phyloP scores from a whole-genome alignment of 2,329 filamentous ascomycete genomes.

The Botryotinia globosa region DNA sequence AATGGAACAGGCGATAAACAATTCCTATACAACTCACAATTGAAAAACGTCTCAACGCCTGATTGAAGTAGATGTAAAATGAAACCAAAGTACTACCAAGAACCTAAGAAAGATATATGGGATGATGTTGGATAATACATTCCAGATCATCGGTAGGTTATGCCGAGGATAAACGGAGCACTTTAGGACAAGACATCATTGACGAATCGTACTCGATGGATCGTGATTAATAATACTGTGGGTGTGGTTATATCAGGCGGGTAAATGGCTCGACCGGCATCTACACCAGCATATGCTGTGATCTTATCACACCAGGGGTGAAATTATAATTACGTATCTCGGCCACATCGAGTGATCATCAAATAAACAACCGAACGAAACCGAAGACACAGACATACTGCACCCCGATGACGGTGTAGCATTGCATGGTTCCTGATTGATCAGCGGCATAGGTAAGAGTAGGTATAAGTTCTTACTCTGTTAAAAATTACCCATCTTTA shows the following conservation, averaged over 20 bases:
- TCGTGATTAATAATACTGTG: fast-evolving
- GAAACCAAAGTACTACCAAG: neutral
- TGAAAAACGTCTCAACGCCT: neutral
- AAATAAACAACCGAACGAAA: slow-evolving; percentile 7
- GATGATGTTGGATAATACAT: neutral
- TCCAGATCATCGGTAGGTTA: neutral
- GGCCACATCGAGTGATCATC: neutral
- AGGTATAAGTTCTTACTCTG: neutral
- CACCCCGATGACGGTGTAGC: neutral
- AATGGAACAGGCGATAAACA: neutral
- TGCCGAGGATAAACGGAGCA: slow-evolving; percentile 18
- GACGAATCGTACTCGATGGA: neutral
- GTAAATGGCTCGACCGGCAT: neutral
- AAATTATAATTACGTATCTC: neutral
- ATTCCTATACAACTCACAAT: neutral
- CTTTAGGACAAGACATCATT: neutral
- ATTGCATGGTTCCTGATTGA: neutral
- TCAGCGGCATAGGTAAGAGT: slow-evolving; percentile 1
- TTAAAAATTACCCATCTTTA: slow-evolving; percentile 10
- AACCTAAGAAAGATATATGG: neutral
- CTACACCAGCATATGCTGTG: fast-evolving
- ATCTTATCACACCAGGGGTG: neutral
- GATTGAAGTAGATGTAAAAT: neutral
- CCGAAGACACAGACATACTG: neutral
- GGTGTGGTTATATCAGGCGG: neutral